These are phyloP conservation scores for Saururus chinensis DNA, from an alignment of 164 flowering plant genomes.

Conservation along the genomic window DNA sequence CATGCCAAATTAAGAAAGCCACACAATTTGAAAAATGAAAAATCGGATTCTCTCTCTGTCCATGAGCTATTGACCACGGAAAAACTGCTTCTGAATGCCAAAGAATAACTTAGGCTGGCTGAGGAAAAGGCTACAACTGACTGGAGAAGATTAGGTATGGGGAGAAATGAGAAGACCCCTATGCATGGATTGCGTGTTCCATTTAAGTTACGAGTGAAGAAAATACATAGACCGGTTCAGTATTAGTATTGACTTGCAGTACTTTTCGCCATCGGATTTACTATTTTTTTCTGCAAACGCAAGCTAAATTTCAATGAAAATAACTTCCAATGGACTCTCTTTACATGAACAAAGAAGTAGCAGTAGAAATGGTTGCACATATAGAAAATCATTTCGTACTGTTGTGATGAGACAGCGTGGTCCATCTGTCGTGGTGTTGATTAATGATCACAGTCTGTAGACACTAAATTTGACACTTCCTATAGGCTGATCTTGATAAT, in stretches of 20 bases:
- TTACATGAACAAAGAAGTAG: too few relatives aligned
- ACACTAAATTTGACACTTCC: too few relatives aligned
- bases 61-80: background rate
- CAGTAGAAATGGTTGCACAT: too few relatives aligned
- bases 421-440: too few relatives aligned
- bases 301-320: background rate
- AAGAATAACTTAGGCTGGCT: background rate
- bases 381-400: too few relatives aligned
- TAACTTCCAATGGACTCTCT: too few relatives aligned
- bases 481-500: too few relatives aligned
- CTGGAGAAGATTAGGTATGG: background rate
- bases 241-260: background rate
- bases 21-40: background rate
- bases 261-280: background rate
- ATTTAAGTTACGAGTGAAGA: background rate
- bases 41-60: background rate
- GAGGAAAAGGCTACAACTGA: background rate
- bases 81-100: background rate
- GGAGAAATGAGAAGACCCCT: background rate
- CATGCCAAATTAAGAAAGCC: background rate
- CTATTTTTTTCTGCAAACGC: background rate
- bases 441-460: too few relatives aligned
- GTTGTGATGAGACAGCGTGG: too few relatives aligned
- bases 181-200: background rate
- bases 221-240: background rate